Evolutionary conservation across 106 monocot genomes (phyloP).

Genomic region (Acorus gramineus): DNA sequence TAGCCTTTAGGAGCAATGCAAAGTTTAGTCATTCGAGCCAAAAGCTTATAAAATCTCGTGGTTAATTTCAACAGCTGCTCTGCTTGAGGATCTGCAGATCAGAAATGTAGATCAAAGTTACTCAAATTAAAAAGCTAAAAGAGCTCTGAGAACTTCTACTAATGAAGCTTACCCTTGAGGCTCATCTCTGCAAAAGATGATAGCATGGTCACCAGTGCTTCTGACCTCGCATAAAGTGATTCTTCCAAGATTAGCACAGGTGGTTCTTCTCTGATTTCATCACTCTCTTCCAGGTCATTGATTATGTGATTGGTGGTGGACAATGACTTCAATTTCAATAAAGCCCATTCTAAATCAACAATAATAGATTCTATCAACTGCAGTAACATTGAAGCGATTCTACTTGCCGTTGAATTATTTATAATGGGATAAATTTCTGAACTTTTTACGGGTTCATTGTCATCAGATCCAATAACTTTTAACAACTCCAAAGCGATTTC

Average conservation of each 20-base stretch:
- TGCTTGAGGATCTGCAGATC: constrained; percentile 54
- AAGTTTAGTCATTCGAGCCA: constrained; percentile 64
- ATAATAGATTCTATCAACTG: constrained; percentile 50
- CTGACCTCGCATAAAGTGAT: constrained; percentile 54
- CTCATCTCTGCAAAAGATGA: constrained; percentile 73
- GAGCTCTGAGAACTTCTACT: not conserved
- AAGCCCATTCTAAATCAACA: constrained; percentile 49
- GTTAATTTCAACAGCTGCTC: constrained; percentile 62
- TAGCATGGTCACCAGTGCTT: constrained; percentile 49
- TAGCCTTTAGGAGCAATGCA: constrained; percentile 57
- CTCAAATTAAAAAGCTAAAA: not conserved
- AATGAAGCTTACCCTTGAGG: constrained; percentile 50
- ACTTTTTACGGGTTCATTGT: constrained; percentile 30
- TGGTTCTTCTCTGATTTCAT: constrained; percentile 18
- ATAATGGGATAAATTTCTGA: constrained; percentile 48
- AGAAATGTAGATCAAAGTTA: not conserved
- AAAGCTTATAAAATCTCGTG: constrained; percentile 75
- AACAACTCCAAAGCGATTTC: constrained; percentile 50
- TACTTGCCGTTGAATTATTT: constrained; percentile 41
- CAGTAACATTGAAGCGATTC: constrained; percentile 39
- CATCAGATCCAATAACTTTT: constrained; percentile 47
- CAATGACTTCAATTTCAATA: constrained; percentile 48
- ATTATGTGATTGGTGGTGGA: constrained; percentile 9
- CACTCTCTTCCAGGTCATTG: constrained; percentile 2
- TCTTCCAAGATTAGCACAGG: constrained; percentile 39